phyloP scores from a whole-genome alignment of 2,329 filamentous ascomycete species.

The Alternaria triticimaculans region DNA sequence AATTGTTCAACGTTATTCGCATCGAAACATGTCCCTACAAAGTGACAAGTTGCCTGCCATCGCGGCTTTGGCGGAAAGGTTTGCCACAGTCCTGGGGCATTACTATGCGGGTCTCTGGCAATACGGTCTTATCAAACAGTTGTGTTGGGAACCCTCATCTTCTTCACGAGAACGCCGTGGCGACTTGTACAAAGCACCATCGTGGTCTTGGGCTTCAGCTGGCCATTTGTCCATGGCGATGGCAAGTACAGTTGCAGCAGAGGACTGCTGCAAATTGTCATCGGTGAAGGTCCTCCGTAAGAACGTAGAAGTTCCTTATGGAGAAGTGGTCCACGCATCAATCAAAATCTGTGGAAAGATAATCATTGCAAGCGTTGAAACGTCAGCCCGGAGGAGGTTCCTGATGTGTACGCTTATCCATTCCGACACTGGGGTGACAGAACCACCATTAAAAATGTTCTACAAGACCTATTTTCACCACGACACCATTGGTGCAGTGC shows the following conservation, averaged over 20 bases:
- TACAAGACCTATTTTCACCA: not conserved
- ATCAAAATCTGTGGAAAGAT: not conserved
- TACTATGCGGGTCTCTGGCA: not conserved
- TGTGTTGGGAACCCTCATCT: not conserved
- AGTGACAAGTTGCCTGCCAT: not conserved
- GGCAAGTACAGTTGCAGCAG: too few relatives aligned
- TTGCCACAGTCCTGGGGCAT: rapidly evolving
- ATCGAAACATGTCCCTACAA: not conserved
- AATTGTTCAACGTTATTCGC: rapidly evolving
- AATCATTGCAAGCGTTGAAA: not conserved
- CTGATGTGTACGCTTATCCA: not conserved
- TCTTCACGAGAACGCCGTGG: too few relatives aligned
- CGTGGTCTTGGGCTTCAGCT: not conserved
- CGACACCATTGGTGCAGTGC: rapidly evolving
- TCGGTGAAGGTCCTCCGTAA: rapidly evolving
- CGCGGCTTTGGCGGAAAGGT: not conserved
- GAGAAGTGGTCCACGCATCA: not conserved
- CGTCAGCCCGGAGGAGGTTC: too few relatives aligned
- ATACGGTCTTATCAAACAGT: not conserved
- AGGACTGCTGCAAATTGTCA: not conserved
- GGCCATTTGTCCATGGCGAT: too few relatives aligned
- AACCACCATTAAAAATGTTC: not conserved
- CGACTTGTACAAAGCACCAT: not conserved
- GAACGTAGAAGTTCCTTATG: not conserved
- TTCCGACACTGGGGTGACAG: rapidly evolving